These are phyloP conservation scores for Comarum palustre DNA, from an alignment of 306 rosid species.

Conservation along the genomic window DNA sequence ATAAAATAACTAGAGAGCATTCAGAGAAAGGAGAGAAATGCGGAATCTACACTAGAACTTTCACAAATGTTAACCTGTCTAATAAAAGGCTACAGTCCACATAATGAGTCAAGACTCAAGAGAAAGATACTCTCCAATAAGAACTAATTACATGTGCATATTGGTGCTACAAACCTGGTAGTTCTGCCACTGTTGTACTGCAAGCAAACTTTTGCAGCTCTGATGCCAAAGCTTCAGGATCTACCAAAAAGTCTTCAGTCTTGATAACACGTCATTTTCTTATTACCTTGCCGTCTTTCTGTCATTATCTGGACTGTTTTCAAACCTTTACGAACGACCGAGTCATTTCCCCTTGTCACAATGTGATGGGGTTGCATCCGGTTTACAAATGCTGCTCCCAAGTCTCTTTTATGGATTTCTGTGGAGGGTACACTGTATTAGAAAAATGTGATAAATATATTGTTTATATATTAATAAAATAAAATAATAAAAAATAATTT, in stretches of 20 bases:
- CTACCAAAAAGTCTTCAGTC: conserved; percentile 76
- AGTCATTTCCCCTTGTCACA: conserved; percentile 77
- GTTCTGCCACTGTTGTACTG: conserved; percentile 79
- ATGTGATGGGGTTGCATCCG: conserved; percentile 91
- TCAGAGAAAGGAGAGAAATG: background rate
- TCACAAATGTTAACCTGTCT: no score
- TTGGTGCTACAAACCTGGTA: conserved; percentile 56
- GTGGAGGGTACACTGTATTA: no score
- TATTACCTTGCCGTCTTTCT: conserved; percentile 88
- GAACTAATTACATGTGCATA: background rate
- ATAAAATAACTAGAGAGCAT: background rate
- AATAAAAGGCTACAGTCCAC: background rate
- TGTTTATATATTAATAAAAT: no score
- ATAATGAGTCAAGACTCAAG: background rate
- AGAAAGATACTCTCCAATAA: background rate
- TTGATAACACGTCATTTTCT: conserved; percentile 88
- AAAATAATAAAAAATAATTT: no score
- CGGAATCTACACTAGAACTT: background rate
- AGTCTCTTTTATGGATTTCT: conserved; percentile 80
- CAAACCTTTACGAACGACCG: conserved; percentile 82
- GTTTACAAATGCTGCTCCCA: conserved; percentile 60
- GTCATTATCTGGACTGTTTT: conserved; percentile 83
- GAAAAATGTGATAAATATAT: no score
- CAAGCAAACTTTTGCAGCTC: conserved; percentile 95
- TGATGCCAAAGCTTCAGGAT: conserved; percentile 83